phyloP scores from a whole-genome alignment of 2,329 filamentous ascomycete species.

The Pseudonectria foliicola region DNA sequence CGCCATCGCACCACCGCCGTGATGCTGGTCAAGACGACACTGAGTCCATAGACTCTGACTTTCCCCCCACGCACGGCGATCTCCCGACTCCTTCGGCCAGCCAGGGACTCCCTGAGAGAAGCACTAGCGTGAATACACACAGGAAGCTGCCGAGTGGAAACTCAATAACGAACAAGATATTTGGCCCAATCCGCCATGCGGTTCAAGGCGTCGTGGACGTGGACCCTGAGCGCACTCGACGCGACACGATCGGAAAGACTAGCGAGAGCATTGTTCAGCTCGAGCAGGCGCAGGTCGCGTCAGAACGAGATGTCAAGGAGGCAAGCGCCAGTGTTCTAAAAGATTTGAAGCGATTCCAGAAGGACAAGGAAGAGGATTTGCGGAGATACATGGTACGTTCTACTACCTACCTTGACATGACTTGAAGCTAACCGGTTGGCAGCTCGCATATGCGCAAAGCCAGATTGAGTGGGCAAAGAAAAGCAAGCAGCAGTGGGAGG shows the following conservation, averaged over 20 bases:
- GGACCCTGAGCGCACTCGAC: slow-evolving; percentile 84
- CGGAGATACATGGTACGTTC: slow-evolving; percentile 85
- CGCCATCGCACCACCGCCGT: slow-evolving; percentile 40
- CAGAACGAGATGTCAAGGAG: slow-evolving; percentile 87
- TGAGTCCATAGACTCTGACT: slow-evolving; percentile 91
- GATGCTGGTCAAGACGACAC: slow-evolving; percentile 66
- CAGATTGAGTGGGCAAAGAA: slow-evolving; percentile 93
- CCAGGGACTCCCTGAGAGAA: slow-evolving; percentile 59
- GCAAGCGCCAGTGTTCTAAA: slow-evolving; percentile 82
- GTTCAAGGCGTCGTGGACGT: slow-evolving; percentile 95
- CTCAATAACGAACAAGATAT: slow-evolving; percentile 89
- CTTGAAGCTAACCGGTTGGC: background rate
- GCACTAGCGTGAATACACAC: slow-evolving; percentile 44
- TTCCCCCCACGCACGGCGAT: slow-evolving; percentile 81
- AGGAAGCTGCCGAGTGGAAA: slow-evolving; percentile 79
- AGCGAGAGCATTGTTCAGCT: slow-evolving; percentile 78
- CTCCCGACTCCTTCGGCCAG: slow-evolving; percentile 59
- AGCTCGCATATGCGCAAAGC: slow-evolving; percentile 88
- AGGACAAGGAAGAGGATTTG: slow-evolving; percentile 91
- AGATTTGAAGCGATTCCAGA: slow-evolving; percentile 87
- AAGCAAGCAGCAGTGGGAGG: slow-evolving; percentile 84
- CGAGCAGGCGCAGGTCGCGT: slow-evolving; percentile 82
- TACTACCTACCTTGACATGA: no score
- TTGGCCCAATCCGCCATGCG: slow-evolving; percentile 89
- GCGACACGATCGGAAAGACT: slow-evolving; percentile 94